phyloP scores from a whole-genome alignment of 2,329 filamentous ascomycete species.

The Exserohilum turcica region DNA sequence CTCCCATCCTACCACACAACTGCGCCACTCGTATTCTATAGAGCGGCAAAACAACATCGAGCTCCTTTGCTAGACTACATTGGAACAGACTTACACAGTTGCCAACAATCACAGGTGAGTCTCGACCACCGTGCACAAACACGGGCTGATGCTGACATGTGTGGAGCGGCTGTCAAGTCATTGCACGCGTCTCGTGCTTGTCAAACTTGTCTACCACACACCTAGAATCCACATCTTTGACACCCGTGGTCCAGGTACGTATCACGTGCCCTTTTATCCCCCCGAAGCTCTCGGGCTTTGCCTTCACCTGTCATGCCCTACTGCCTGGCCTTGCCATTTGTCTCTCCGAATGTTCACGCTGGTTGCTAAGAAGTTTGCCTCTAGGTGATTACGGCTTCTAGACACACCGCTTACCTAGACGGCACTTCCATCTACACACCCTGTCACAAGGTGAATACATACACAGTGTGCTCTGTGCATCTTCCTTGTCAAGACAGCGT shows the following conservation, averaged over 20 bases:
- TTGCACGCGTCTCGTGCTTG: not conserved
- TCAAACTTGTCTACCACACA: not conserved
- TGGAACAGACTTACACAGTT: not conserved
- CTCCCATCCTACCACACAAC: not conserved
- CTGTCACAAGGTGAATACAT: constrained; percentile 12
- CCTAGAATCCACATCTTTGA: not conserved
- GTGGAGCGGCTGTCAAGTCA: not conserved
- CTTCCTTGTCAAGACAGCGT: constrained; percentile 17
- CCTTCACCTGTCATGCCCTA: constrained; percentile 12
- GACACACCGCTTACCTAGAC: constrained; percentile 16
- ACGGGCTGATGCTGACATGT: not conserved
- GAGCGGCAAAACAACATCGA: not conserved
- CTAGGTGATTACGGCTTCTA: constrained; percentile 16
- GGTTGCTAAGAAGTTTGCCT: constrained; percentile 17
- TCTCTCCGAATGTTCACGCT: constrained; percentile 9
- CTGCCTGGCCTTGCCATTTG: constrained; percentile 4
- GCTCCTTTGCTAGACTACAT: not conserved
- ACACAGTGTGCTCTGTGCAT: constrained; percentile 14
- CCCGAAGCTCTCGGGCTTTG: not conserved
- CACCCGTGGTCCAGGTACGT: constrained; percentile 10
- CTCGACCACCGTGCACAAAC: not conserved
- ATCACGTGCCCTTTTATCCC: not conserved
- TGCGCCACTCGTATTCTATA: not conserved
- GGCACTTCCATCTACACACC: constrained; percentile 11
- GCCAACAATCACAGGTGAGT: not conserved